Percentiles rank a stretch among this genome's conserved stretches.
These are phyloP conservation scores for Phaffomyces antillensis DNA, from an alignment of 805 yeast genomes.

Conservation along the genomic window DNA sequence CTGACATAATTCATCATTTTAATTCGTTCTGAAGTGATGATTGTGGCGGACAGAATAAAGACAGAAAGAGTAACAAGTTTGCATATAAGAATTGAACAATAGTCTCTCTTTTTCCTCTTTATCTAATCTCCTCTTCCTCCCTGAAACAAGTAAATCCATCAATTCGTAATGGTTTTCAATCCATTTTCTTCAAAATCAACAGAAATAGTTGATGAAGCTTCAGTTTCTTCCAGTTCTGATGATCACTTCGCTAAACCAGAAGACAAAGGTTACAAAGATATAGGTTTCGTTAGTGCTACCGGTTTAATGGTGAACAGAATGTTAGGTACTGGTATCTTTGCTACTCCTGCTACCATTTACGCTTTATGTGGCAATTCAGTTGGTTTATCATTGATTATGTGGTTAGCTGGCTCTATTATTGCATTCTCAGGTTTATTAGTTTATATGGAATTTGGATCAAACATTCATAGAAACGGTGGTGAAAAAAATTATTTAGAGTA, in stretches of 20 bases:
- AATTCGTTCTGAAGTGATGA: no score
- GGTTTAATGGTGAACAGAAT: constrained; percentile 62
- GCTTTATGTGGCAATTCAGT: constrained; percentile 52
- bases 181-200: background rate
- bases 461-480: constrained; percentile 78
- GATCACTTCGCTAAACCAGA: constrained; percentile 26
- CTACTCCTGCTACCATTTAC: constrained; percentile 56
- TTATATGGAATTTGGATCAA: constrained; percentile 76
- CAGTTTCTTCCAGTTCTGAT: constrained; percentile 10
- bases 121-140: no score
- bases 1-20: no score
- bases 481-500: constrained; percentile 77
- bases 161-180: background rate
- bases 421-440: constrained; percentile 59
- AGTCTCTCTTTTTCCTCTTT: no score
- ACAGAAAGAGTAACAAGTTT: no score
- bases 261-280: constrained; percentile 34
- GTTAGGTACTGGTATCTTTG: constrained; percentile 72
- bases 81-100: no score
- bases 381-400: constrained; percentile 62
- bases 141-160: no score
- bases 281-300: constrained; percentile 53
- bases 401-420: constrained; percentile 70
- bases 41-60: no score
- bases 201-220: constrained; percentile 1